Conservation (phyloP, 2,329 filamentous ascomycete species). For the Alternaria gansuensis region DNA sequence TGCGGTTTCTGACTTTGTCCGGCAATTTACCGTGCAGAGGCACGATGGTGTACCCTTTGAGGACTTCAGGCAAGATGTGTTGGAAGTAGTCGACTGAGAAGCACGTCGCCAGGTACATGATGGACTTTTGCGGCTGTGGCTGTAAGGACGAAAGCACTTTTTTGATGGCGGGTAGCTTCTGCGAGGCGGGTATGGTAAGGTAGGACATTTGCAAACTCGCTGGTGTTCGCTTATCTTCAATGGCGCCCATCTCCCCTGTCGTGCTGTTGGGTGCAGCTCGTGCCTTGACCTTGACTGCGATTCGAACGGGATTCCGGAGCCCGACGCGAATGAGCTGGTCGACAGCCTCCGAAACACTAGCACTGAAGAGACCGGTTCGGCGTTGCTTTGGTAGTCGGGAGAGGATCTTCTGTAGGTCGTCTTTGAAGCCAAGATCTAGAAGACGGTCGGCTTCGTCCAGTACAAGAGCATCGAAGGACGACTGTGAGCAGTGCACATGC, state of each 20-base stretch:
- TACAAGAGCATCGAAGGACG: constrained; percentile 89
- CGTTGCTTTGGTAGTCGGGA: constrained; percentile 88
- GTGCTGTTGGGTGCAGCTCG: constrained; percentile 33
- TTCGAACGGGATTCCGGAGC: constrained; percentile 91
- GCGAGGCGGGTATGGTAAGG: constrained; percentile 74
- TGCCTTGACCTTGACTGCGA: constrained; percentile 86
- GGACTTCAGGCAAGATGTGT: constrained; percentile 75
- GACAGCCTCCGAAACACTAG: constrained; percentile 94
- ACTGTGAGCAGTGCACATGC: constrained; percentile 86
- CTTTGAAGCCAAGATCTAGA: constrained; percentile 92
- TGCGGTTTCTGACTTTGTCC: constrained; percentile 85
- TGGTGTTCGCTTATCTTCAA: constrained; percentile 86
- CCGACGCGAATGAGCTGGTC: constrained; percentile 92
- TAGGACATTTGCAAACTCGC: constrained; percentile 94
- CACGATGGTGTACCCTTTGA: constrained; percentile 76
- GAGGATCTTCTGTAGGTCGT: constrained; percentile 86
- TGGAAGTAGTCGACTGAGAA: constrained; percentile 95
- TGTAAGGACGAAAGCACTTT: constrained; percentile 74
- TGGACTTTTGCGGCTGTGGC: constrained; percentile 81
- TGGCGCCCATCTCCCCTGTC: constrained; percentile 66
- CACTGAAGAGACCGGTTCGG: constrained; percentile 91
- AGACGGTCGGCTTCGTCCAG: constrained; percentile 94
- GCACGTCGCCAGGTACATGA: constrained; percentile 93
- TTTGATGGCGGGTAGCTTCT: constrained; percentile 79
- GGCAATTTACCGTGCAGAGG: constrained; percentile 93